These are phyloP conservation scores for Microbotryomycetes sp. DNA, from an alignment of 1,284 basidiomycete species.

Conservation along the genomic window DNA sequence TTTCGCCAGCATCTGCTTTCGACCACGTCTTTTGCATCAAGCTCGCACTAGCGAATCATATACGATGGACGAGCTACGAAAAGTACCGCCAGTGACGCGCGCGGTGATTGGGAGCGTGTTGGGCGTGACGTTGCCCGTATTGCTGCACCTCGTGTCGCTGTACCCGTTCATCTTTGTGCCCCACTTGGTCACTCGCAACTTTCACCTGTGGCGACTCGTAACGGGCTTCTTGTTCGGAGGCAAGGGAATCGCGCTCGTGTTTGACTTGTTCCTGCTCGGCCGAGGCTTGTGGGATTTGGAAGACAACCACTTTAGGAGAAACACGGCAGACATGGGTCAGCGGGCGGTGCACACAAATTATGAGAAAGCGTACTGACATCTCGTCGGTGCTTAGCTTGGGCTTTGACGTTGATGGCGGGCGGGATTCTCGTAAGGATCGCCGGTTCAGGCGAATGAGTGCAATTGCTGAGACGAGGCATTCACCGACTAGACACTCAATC, in stretches of 20 bases:
- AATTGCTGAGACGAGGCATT: neutral
- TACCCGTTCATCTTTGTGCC: slow-evolving; percentile 56
- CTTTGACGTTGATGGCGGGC: slow-evolving; percentile 45
- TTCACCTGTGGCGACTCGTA: slow-evolving; percentile 65
- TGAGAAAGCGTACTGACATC: neutral
- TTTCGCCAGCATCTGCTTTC: too few relatives aligned
- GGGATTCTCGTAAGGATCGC: slow-evolving; percentile 53
- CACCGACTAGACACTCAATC: slow-evolving; percentile 49
- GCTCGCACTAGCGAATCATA: too few relatives aligned
- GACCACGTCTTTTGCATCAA: too few relatives aligned
- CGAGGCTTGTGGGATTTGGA: slow-evolving; percentile 60
- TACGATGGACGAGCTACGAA: slow-evolving; percentile 50
- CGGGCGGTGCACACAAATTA: slow-evolving; percentile 32
- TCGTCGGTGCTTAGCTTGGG: slow-evolving; percentile 27
- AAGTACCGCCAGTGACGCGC: slow-evolving; percentile 79
- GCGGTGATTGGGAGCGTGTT: slow-evolving; percentile 58
- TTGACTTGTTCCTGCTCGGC: slow-evolving; percentile 69
- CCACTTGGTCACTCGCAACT: slow-evolving; percentile 35
- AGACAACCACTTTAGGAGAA: slow-evolving; percentile 51
- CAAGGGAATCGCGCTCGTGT: slow-evolving; percentile 55
- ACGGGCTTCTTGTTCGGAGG: slow-evolving; percentile 72
- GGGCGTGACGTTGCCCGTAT: slow-evolving; percentile 55
- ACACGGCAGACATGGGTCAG: slow-evolving; percentile 66
- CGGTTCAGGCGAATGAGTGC: neutral
- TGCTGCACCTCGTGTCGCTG: slow-evolving; percentile 53